Conservation (phyloP, 1,284 basidiomycete genomes). For the Uromyces viciae-fabae region DNA sequence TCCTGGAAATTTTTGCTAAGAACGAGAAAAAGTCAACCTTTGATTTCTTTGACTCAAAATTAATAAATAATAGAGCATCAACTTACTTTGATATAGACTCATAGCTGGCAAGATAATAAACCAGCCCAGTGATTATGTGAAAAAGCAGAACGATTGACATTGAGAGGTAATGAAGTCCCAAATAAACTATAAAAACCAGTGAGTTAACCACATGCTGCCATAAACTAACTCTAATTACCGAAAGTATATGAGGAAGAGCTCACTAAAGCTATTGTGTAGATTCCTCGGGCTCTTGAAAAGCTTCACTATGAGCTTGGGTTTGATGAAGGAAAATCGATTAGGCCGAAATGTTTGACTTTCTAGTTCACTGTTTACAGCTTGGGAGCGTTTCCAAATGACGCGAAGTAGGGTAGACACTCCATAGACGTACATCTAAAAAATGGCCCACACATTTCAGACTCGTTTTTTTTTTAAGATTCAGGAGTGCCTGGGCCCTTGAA, state of each 20-base stretch:
- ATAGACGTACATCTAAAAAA: constrained; percentile 6
- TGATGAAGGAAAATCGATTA: neutral
- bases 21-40: neutral
- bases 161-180: neutral
- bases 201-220: neutral
- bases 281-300: neutral
- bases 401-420: constrained; percentile 8
- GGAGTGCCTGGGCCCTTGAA: too few species aligned
- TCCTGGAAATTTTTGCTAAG: neutral
- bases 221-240: neutral
- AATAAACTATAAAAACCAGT: neutral
- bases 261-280: constrained; percentile 4
- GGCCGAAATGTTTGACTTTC: neutral
- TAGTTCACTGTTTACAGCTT: neutral
- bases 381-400: constrained; percentile 13
- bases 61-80: neutral
- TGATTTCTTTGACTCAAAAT: neutral
- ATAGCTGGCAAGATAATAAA: neutral
- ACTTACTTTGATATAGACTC: neutral
- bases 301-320: neutral
- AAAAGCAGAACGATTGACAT: constrained; percentile 5
- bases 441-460: neutral
- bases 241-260: neutral
- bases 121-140: neutral
- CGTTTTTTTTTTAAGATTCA: neutral